Evolutionary conservation across 2,329 filamentous ascomycete species (phyloP).

Genomic region (Aspergillus japonicus): DNA sequence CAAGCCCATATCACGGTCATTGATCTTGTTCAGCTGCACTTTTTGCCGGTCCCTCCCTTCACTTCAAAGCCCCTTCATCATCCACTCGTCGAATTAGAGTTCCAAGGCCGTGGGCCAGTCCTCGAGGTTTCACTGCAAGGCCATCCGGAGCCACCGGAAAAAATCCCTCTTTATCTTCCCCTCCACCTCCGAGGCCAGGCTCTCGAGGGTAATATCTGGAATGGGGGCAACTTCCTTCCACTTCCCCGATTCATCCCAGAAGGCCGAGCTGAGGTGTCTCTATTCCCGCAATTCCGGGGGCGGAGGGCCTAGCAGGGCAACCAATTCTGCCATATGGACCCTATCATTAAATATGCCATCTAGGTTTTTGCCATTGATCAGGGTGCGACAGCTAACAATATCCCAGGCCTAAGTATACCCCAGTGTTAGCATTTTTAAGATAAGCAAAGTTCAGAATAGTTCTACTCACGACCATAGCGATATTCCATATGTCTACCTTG

Average conservation of each 20-base stretch:
- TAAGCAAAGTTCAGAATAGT: constrained; percentile 1
- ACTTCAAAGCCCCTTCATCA: constrained; percentile 17
- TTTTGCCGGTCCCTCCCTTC: too few species aligned
- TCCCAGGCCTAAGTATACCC: constrained; percentile 18
- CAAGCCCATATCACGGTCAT: too few species aligned
- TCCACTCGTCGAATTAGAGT: constrained; percentile 41
- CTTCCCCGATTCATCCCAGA: constrained; percentile 24
- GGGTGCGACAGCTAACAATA: constrained; percentile 13
- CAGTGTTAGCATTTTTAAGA: neutral
- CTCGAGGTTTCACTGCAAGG: constrained; percentile 27
- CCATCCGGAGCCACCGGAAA: constrained; percentile 31
- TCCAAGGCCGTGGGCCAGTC: constrained; percentile 33
- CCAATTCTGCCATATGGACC: constrained; percentile 26
- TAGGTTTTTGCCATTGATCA: constrained; percentile 17
- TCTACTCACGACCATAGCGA: constrained; percentile 44
- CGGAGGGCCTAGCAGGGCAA: constrained; percentile 21
- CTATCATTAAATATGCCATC: constrained; percentile 28
- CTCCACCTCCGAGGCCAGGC: constrained; percentile 18
- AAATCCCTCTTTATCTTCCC: constrained; percentile 27
- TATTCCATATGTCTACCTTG: constrained; percentile 50
- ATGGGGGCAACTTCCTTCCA: constrained; percentile 18
- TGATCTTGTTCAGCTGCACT: too few species aligned
- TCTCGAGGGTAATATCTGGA: constrained; percentile 16
- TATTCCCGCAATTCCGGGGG: constrained; percentile 18
- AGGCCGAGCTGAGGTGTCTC: constrained; percentile 20